Evolutionary conservation across 805 yeast genomes (phyloP).

Genomic region (Ogataea sp.): DNA sequence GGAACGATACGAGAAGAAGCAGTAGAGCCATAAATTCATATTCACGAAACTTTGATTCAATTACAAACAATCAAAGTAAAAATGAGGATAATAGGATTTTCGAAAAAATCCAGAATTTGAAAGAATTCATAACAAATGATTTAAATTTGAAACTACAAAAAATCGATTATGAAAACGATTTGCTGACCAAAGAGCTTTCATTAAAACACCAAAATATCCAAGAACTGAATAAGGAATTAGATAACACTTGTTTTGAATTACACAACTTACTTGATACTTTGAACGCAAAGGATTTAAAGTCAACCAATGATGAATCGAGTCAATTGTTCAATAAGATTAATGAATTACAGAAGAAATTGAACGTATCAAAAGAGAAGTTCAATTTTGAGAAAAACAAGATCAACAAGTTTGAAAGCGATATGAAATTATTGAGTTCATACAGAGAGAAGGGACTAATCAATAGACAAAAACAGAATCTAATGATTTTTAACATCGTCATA

Average conservation of each 20-base stretch:
- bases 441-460: slow-evolving; percentile 9
- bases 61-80: background rate
- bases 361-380: slow-evolving; percentile 14
- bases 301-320: slow-evolving; percentile 10
- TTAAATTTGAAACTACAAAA: slow-evolving; percentile 14
- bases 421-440: slow-evolving; percentile 12
- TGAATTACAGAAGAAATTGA: slow-evolving; percentile 14
- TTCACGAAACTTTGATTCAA: background rate
- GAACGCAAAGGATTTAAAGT: slow-evolving; percentile 19
- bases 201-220: slow-evolving; percentile 19
- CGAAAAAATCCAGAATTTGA: slow-evolving; percentile 19
- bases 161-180: slow-evolving; percentile 20
- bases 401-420: slow-evolving; percentile 10
- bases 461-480: slow-evolving; percentile 7
- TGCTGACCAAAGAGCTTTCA: slow-evolving; percentile 20
- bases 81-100: background rate
- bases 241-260: slow-evolving; percentile 17
- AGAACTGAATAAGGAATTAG: slow-evolving; percentile 20
- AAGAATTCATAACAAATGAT: slow-evolving; percentile 16
- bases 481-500: slow-evolving; percentile 4
- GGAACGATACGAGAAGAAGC: background rate
- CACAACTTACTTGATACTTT: slow-evolving; percentile 20
- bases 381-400: slow-evolving; percentile 13
- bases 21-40: too few species aligned
- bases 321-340: slow-evolving; percentile 19